phyloP scores from a whole-genome alignment of 2,329 filamentous ascomycete species.

The Colletotrichum sp. region DNA sequence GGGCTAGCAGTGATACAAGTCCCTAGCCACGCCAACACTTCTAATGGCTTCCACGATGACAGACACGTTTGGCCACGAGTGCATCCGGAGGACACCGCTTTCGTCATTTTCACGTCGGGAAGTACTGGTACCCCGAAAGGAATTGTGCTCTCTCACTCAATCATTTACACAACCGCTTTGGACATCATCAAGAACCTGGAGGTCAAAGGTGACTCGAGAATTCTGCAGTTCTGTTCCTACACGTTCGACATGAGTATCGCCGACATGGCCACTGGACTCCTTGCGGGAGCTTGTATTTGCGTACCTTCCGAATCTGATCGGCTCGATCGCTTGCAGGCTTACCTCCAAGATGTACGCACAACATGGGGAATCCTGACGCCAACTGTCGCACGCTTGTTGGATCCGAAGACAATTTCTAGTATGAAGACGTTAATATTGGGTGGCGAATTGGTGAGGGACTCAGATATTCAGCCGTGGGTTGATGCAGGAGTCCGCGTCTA shows the following conservation, averaged over 20 bases:
- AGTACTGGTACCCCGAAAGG: conserved; percentile 61
- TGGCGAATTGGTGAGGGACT: background rate
- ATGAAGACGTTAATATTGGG: background rate
- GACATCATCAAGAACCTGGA: background rate
- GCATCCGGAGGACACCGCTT: background rate
- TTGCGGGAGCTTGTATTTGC: conserved; percentile 63
- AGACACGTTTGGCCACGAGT: background rate
- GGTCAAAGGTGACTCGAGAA: conserved; percentile 13
- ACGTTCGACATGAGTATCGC: conserved; percentile 57
- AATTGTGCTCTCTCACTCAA: conserved; percentile 39
- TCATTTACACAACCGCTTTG: conserved; percentile 24
- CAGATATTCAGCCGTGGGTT: background rate
- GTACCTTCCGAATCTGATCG: conserved; percentile 57
- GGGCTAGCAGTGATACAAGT: background rate
- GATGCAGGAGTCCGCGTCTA: background rate
- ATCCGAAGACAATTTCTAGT: background rate
- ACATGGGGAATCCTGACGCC: background rate
- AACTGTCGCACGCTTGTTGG: background rate
- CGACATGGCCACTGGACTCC: conserved; percentile 56
- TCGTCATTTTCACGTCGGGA: conserved; percentile 58
- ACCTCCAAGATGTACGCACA: conserved; percentile 7
- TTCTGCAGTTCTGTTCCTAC: conserved; percentile 54
- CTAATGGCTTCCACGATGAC: background rate
- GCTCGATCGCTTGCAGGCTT: conserved; percentile 46
- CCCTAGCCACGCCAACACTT: background rate